Conservation (phyloP, 1,284 basidiomycete genomes). For the Microbotryum lychnidis-dioicae region DNA sequence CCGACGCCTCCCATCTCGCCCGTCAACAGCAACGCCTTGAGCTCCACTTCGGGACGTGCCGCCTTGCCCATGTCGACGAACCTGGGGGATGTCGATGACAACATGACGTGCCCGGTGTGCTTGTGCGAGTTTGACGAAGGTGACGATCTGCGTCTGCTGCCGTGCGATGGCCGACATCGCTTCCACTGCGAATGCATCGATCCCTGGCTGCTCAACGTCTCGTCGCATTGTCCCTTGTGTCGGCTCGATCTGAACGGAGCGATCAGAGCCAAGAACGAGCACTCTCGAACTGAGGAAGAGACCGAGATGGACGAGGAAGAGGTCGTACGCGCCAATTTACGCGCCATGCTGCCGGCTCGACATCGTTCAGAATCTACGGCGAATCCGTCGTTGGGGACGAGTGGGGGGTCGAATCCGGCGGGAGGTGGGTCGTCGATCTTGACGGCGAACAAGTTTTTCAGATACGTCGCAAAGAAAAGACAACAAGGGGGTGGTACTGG, state of each 20-base stretch:
- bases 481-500: neutral
- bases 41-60: neutral
- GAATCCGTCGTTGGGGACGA: neutral
- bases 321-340: slow-evolving; percentile 7
- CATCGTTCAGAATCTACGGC: neutral
- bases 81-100: slow-evolving; percentile 39
- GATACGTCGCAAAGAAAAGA: slow-evolving; percentile 6
- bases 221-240: slow-evolving; percentile 81
- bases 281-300: neutral
- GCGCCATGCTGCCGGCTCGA: slow-evolving; percentile 8
- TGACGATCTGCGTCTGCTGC: slow-evolving; percentile 76
- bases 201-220: slow-evolving; percentile 80
- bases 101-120: slow-evolving; percentile 86
- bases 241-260: slow-evolving; percentile 42
- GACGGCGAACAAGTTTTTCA: slow-evolving; percentile 1
- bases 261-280: neutral
- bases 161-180: slow-evolving; percentile 77
- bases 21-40: neutral
- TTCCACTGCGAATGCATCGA: slow-evolving; percentile 68
- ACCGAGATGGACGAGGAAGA: slow-evolving; percentile 1
- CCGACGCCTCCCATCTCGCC: neutral
- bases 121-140: slow-evolving; percentile 86
- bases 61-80: neutral
- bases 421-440: neutral
- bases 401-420: neutral